Evolutionary conservation across 2,329 filamentous ascomycete species (phyloP).

Genomic region (Tolypocladium capitatum): DNA sequence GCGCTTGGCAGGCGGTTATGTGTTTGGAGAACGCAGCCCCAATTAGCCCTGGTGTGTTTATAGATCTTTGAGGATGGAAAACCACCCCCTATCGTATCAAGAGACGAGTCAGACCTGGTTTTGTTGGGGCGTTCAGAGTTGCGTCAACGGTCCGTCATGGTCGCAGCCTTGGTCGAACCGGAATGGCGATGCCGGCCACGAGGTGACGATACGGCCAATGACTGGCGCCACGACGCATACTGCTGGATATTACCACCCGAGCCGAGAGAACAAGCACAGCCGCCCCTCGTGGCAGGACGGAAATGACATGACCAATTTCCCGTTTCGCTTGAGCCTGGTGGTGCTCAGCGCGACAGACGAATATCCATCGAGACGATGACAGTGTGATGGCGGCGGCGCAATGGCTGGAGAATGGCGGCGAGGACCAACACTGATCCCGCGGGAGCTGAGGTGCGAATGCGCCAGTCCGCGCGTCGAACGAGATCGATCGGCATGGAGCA

Average conservation of each 20-base stretch:
- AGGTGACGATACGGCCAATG: not conserved
- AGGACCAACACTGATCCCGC: not conserved
- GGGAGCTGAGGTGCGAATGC: not conserved
- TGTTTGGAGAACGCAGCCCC: conserved; percentile 12
- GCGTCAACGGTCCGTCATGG: not conserved
- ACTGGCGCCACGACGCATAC: not conserved
- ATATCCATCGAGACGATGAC: not conserved
- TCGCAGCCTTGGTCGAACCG: not conserved
- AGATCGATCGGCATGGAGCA: too few species aligned
- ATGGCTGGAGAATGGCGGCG: not conserved
- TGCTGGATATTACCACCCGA: not conserved
- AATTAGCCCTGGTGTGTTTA: conserved; percentile 21
- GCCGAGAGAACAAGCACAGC: not conserved
- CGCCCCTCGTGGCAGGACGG: not conserved
- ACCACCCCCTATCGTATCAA: conserved; percentile 29
- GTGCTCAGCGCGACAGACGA: not conserved
- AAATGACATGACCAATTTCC: not conserved
- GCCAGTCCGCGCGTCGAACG: too few species aligned
- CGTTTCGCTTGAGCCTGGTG: not conserved
- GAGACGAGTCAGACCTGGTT: conserved; percentile 15
- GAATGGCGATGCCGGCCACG: not conserved
- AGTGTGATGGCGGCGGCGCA: not conserved
- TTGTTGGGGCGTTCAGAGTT: not conserved
- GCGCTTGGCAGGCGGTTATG: conserved; percentile 7
- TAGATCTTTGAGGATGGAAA: conserved; percentile 33